These are phyloP conservation scores for Coemansia sp. DNA, from an alignment of 192 early-diverging fungal species.

Conservation along the genomic window DNA sequence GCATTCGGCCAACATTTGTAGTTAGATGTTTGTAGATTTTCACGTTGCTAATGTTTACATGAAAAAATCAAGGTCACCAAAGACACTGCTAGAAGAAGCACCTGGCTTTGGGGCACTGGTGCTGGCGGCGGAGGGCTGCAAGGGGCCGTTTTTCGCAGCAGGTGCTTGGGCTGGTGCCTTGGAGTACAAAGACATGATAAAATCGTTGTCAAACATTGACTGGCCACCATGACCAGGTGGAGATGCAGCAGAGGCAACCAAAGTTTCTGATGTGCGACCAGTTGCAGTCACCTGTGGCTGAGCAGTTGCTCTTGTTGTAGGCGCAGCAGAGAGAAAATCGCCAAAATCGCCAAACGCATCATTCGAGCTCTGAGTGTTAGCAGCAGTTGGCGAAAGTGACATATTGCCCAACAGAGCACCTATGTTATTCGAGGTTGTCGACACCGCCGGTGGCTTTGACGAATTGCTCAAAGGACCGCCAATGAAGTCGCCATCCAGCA, in stretches of 20 bases:
- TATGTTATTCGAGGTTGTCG: conserved; percentile 11
- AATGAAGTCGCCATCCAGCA: conserved; percentile 38
- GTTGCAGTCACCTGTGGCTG: conserved; percentile 2
- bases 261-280: neutral
- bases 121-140: conserved; percentile 6
- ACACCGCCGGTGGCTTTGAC: conserved; percentile 1
- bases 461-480: conserved; percentile 5
- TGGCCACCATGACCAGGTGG: conserved; percentile 21
- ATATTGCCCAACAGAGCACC: conserved; percentile 38
- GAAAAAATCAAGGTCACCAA: conserved; percentile 35
- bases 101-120: conserved; percentile 14
- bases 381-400: conserved; percentile 22
- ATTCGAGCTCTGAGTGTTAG: conserved; percentile 12
- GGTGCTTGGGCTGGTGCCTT: conserved; percentile 16
- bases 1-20: too few species aligned
- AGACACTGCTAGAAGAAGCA: conserved; percentile 13
- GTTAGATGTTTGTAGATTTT: too few species aligned
- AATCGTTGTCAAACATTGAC: conserved; percentile 45
- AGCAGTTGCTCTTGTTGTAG: conserved; percentile 5
- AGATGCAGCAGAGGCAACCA: conserved; percentile 8
- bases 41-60: conserved; percentile 10
- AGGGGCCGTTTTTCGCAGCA: neutral
- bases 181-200: conserved; percentile 56
- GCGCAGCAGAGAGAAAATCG: conserved; percentile 43
- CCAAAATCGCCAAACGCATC: conserved; percentile 59